A percentile compares a stretch with the other conserved stretches of the same genome.
phyloP scores from a whole-genome alignment of 164 flowering plant genomes.

The Dillenia turbinata region DNA sequence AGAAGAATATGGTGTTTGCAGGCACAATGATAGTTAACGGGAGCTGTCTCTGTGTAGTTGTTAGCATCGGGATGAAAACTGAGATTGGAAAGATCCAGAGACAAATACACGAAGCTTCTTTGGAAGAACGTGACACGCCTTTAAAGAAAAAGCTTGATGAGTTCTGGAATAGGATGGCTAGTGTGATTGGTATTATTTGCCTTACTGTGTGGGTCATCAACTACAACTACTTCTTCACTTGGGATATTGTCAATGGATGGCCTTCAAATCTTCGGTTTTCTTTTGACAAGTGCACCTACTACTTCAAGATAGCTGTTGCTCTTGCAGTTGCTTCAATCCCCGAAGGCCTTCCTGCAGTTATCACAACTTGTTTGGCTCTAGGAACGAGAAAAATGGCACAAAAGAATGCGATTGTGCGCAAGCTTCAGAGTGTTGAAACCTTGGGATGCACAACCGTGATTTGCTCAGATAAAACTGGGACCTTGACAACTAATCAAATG shows the following conservation, averaged over 20 bases:
- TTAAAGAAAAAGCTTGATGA: conserved; percentile 87
- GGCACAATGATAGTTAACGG: conserved; percentile 91
- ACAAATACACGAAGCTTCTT: conserved; percentile 87
- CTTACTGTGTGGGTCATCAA: conserved; percentile 79
- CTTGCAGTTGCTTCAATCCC: conserved; percentile 97
- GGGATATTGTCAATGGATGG: conserved; percentile 74
- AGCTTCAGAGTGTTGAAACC: conserved; percentile 92
- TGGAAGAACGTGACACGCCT: conserved; percentile 77
- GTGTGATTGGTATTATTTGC: conserved; percentile 74
- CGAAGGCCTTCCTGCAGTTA: conserved; percentile 94
- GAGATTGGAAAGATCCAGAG: conserved; percentile 88
- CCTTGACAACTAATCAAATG: conserved; percentile 94
- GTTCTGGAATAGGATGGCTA: conserved; percentile 75
- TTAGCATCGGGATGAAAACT: conserved; percentile 70
- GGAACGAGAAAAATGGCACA: conserved; percentile 94
- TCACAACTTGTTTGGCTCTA: conserved; percentile 85
- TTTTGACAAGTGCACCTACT: conserved; percentile 84
- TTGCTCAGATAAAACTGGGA: conserved; percentile 93
- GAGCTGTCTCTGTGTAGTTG: conserved; percentile 65
- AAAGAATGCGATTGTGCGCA: conserved; percentile 84
- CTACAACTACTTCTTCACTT: conserved; percentile 71
- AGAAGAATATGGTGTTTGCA: conserved; percentile 85
- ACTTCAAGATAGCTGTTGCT: conserved; percentile 88
- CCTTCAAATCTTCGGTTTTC: conserved; percentile 70
- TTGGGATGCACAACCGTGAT: conserved; percentile 92